phyloP scores from a whole-genome alignment of 1,139 yeast genomes.

The Suhomyces bokatorum region DNA sequence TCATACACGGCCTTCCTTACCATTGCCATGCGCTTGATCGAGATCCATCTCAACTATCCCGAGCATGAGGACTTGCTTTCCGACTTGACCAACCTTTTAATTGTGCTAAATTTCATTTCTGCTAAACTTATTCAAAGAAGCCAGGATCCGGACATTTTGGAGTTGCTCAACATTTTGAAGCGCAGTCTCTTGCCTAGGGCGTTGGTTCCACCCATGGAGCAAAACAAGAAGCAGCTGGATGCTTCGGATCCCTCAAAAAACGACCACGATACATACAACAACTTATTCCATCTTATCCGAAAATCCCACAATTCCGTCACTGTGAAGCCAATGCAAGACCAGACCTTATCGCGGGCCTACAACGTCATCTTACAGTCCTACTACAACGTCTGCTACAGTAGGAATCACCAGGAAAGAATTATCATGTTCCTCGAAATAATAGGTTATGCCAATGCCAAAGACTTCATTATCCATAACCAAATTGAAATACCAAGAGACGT shows the following conservation, averaged over 20 bases:
- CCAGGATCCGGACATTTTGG: neutral
- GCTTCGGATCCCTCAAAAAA: neutral
- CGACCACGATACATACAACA: neutral
- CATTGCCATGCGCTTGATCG: neutral
- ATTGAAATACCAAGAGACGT: constrained; percentile 19
- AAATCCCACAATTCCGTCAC: neutral
- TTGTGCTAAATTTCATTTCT: constrained; percentile 3
- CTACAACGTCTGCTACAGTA: constrained; percentile 18
- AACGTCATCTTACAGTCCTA: constrained; percentile 21
- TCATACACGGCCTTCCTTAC: neutral
- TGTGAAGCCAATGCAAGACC: neutral
- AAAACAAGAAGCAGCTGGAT: neutral
- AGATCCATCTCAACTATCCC: neutral
- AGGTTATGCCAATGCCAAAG: constrained; percentile 25
- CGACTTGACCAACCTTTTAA: constrained; percentile 6
- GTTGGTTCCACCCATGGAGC: neutral
- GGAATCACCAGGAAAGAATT: constrained; percentile 15
- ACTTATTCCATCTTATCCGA: constrained; percentile 1
- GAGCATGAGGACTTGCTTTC: constrained; percentile 6
- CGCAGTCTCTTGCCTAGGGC: neutral
- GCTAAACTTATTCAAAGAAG: neutral
- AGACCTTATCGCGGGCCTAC: constrained; percentile 15
- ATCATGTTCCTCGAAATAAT: constrained; percentile 24
- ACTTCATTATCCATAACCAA: constrained; percentile 19
- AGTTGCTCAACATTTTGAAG: neutral